These are phyloP conservation scores for Terana coerulea DNA, from an alignment of 768 basidiomycete genomes.

Conservation along the genomic window DNA sequence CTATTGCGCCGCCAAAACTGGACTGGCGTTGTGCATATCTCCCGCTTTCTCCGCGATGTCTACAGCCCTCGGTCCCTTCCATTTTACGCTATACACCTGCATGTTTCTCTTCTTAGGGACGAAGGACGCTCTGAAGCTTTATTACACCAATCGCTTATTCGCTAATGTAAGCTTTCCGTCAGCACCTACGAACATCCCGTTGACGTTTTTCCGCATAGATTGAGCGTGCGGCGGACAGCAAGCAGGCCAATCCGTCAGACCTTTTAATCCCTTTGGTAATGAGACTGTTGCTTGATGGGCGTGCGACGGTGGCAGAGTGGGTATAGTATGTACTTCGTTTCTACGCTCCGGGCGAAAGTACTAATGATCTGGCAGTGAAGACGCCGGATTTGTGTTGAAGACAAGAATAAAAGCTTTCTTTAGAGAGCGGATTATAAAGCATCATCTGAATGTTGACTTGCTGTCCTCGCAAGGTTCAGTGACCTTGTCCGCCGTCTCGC, in stretches of 20 bases:
- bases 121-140: neutral
- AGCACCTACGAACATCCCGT: neutral
- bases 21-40: too few relatives aligned
- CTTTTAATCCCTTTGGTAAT: neutral
- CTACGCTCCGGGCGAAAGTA: neutral
- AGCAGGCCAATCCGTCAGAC: neutral
- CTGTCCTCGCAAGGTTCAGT: neutral
- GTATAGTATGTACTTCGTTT: neutral
- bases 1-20: neutral
- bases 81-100: neutral
- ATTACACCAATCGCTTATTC: neutral
- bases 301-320: neutral
- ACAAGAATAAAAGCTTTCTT: neutral
- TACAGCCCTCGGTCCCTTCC: neutral
- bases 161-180: neutral
- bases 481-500: too few relatives aligned
- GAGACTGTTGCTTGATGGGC: neutral
- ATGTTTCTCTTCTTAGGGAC: neutral
- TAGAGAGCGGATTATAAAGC: neutral
- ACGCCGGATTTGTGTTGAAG: neutral
- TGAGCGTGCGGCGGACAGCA: neutral
- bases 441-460: neutral
- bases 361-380: neutral
- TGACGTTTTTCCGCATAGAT: neutral
- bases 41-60: neutral